Conservation (phyloP, 805 yeast genomes). For the Pichia nanzhaoensis region DNA sequence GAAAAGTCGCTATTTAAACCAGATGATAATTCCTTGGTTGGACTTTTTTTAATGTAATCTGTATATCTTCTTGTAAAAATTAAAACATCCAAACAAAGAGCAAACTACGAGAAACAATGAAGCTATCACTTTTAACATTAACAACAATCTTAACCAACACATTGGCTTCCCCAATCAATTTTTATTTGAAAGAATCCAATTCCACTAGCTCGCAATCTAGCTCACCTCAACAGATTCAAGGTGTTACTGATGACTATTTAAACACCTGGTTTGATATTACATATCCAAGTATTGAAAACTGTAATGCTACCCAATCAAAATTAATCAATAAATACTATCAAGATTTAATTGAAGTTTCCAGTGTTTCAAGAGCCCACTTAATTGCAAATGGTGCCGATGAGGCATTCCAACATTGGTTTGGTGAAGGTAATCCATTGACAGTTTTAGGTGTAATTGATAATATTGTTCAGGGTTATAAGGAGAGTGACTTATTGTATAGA, state of each 20-base stretch:
- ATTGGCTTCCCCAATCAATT: not conserved
- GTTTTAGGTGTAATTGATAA: slow-evolving; percentile 33
- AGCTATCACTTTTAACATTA: not conserved
- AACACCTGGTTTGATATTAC: slow-evolving; percentile 10
- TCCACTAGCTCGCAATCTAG: not conserved
- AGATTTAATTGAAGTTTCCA: slow-evolving; percentile 30
- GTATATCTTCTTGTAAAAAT: too few relatives aligned
- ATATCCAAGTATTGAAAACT: slow-evolving; percentile 11
- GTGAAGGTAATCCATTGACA: slow-evolving; percentile 29
- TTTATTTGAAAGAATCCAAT: not conserved
- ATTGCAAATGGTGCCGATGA: slow-evolving; percentile 30
- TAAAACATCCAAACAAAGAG: too few relatives aligned
- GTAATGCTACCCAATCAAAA: slow-evolving; percentile 17
- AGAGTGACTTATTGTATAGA: slow-evolving; percentile 28
- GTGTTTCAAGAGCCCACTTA: slow-evolving; percentile 33
- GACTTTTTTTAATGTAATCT: too few relatives aligned
- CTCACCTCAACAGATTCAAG: not conserved
- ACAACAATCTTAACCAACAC: not conserved
- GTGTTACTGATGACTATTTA: slow-evolving; percentile 1
- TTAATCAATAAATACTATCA: slow-evolving; percentile 25
- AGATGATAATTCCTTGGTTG: too few relatives aligned
- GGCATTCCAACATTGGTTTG: slow-evolving; percentile 32
- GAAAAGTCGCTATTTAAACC: too few relatives aligned
- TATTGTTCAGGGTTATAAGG: slow-evolving; percentile 30
- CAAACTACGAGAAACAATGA: too few relatives aligned